Base-by-base conservation (phyloP, 1,284 basidiomycete species). In the Puccinia horiana region DNA sequence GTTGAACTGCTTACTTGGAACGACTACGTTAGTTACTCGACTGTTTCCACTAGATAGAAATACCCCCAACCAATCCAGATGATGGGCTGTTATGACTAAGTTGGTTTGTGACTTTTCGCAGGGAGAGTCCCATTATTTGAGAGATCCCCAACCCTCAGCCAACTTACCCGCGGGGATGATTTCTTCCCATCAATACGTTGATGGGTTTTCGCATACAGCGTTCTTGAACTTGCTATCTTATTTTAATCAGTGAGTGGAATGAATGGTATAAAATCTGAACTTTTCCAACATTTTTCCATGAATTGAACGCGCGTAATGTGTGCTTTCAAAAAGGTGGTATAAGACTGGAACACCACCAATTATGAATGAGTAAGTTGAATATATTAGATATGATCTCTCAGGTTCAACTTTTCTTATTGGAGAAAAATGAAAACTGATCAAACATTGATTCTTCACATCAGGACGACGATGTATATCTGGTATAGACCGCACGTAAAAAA, bases 61-160 rank as follows among this genome's bases (percentile, higher is more conserved):
- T 52, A 16, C 12, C 49, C 35, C 37, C 63, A 42, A 65, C 35
- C 3, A 16, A 42, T 65, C 63, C 63, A 9, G 23, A 42, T 42
- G 63, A 65, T 65, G n/a, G 37, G 32, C 63, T 67, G 54, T 58
- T 35, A 18, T 5, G 32, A 42, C 35, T 40, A n/a, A 72, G 26
- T 70, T 40, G 4, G 42, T 79, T 49, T 47, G 37, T 54, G 4
- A 16, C 18, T 70, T 76, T 58, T 63, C 12, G 16, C 35, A 81
- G 78, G 78, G 78, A 81, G 78, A 81, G 42, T 73, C 67, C 16
- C 78, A 81, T 49, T 81, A 81, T 44, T 74, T 81, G 56, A 73
- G 67, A 52, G 78, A 81, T 74, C 78, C 78, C 32, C 49, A 61
- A 63, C 69, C 69, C 26, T 73, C 70, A 37, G 78, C 78, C 20